Evolutionary conservation across 2,329 filamentous ascomycete species (phyloP), one percentile per base, ranked within the genome.

Genomic region (Penicillium expansum): DNA sequence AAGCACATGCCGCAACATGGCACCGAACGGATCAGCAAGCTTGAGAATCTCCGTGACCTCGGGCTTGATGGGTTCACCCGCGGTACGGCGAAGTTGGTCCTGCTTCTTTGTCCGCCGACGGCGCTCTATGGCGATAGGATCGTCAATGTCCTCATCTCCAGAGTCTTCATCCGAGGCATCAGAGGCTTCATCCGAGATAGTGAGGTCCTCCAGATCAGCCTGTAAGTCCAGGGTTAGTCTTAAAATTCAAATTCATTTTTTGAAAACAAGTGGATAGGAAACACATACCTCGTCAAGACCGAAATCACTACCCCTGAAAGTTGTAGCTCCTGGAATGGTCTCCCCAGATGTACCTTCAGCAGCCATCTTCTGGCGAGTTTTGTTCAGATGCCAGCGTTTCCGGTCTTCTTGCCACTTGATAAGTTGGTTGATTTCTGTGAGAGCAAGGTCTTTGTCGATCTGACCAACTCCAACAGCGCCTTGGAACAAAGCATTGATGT

Each of bases 341-440:
- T 82, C 74, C 20, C 71, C 74, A 6, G 71, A 70, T 10, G 76
- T 80, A 3, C 86, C 86, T 68, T 93, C 92, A 2, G 91, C 92
- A 0, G 94, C 94, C 94, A 99, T 97, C 82, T 99, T 99, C 78
- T 97, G 94, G 52, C 92, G 82, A 9, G 94, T 99, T 82, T 99
- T 99, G 76, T 96, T 91, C 59, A 93, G 87, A 72, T 99, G 94
- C 94, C 94, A 99, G 77, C 93, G 93, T 82, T 99, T 97, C 54
- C 94, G 83, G 41, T 91, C 90, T 71, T 92, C 91, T 74, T 99
- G 94, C 94, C 94, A 99, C 47, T 87, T 82, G 65, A 99, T 94
- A 48, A 99, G 80, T 30, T 83, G 79, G 69, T 97, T 86, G 69
- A 97, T 92, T 76, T 99, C 94, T 3, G 77, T 77, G 9, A 92